Conservation (phyloP, 352 stramenopile genomes). For the Phytophthora multivora region DNA sequence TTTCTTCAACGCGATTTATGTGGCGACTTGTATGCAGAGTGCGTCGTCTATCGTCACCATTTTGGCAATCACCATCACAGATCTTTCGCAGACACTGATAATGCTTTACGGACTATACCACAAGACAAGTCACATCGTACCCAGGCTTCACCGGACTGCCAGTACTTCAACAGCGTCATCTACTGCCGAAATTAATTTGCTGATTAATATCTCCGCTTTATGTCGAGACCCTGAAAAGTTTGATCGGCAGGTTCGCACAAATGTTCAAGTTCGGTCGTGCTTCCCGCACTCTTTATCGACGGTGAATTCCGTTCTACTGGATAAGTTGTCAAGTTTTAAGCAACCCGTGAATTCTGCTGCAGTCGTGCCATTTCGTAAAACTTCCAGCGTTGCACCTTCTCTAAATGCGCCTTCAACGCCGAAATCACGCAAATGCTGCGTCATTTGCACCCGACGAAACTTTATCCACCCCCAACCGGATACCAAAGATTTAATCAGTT, state of each 20-base stretch:
- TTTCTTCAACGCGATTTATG: conserved; percentile 35
- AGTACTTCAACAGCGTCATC: neutral
- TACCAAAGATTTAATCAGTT: conserved; percentile 1
- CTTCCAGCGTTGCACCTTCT: conserved; percentile 3
- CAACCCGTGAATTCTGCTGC: neutral
- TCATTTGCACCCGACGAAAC: conserved; percentile 1
- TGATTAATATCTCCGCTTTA: neutral
- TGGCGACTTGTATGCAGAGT: conserved; percentile 32
- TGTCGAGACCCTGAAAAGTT: conserved; percentile 13
- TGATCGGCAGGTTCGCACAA: neutral
- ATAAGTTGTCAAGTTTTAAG: neutral
- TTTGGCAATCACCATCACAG: conserved; percentile 10
- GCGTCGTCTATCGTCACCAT: conserved; percentile 11
- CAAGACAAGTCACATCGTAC: neutral
- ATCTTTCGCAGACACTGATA: conserved; percentile 15
- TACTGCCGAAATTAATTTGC: neutral
- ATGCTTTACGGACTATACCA: conserved; percentile 18
- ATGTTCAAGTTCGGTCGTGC: conserved; percentile 11
- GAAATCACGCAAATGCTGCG: neutral
- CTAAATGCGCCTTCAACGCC: neutral
- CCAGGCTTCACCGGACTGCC: neutral
- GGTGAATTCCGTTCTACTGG: conserved; percentile 3
- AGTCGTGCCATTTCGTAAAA: conserved; percentile 13
- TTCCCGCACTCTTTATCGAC: conserved; percentile 11
- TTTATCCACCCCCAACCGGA: conserved; percentile 1